phyloP scores from a whole-genome alignment of 306 rosid genomes.

The Argentina anserina region DNA sequence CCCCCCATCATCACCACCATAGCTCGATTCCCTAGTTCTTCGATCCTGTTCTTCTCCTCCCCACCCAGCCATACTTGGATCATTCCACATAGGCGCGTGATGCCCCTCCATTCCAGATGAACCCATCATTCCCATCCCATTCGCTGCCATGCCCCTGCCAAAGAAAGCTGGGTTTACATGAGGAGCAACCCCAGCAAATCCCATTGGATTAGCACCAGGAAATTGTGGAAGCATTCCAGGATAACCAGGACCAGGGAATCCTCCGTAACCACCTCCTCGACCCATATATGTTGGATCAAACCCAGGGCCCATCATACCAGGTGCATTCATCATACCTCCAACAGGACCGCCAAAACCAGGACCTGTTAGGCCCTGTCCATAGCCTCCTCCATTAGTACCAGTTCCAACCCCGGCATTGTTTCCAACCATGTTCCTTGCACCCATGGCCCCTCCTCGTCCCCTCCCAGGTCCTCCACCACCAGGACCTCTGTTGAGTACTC shows the following conservation, averaged over 20 bases:
- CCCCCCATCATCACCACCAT: constrained; percentile 51
- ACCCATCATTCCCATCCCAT: constrained; percentile 55
- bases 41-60: constrained; percentile 42
- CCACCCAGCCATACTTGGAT: constrained; percentile 47
- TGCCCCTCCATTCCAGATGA: constrained; percentile 43
- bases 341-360: constrained; percentile 42
- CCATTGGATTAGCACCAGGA: constrained; percentile 41
- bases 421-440: constrained; percentile 35
- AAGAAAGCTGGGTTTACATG: constrained; percentile 58
- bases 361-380: constrained; percentile 42
- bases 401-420: constrained; percentile 31
- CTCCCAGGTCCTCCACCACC: constrained; percentile 35
- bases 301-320: constrained; percentile 49
- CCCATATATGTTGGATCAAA: constrained; percentile 52
- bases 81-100: constrained; percentile 42
- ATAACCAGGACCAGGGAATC: constrained; percentile 44
- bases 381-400: constrained; percentile 33
- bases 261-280: constrained; percentile 48
- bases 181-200: constrained; percentile 48
- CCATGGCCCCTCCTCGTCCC: constrained; percentile 47
- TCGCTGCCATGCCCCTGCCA: constrained; percentile 43
- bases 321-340: constrained; percentile 44
- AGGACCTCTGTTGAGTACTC: constrained; percentile 36
- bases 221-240: constrained; percentile 46
- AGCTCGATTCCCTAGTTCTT: constrained; percentile 45